Evolutionary conservation across 345 rosid species (phyloP), one percentile per base, ranked within the genome.

Genomic region (Gossypium australe): DNA sequence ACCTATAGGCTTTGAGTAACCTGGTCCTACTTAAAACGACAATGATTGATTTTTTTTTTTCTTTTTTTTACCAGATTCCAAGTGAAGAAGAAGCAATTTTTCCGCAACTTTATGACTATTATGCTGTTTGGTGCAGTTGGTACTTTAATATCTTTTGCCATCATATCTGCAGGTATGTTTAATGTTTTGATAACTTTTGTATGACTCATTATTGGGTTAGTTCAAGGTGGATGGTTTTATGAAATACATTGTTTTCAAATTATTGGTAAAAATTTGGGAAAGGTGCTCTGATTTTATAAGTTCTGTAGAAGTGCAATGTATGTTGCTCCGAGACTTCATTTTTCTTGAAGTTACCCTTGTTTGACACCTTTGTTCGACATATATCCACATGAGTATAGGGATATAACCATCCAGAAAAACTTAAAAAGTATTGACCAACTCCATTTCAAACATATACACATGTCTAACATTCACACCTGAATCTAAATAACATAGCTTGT

Each of bases 51-150:
- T 9, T 9, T 22, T 51, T 48, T 66, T 11, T 63, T 43, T 71
- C 11, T 11, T 22, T 14, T 57, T 59, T 59, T 24, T 74, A 49
- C 38, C 86, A 95, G 99, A 82, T 95, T 95, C 83, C 99, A 95
- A 79, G 98, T 95, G 83, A 95, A 95, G 89, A 95, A 95, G 91
- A 95, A 95, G 86, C 98, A 91, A 67, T 95, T 95, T 83, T 95
- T 95, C 75, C 97, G 92, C 80, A 95, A 95, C 82, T 95, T 95
- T 83, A 87, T 90, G 93, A 95, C 98, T 51, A 93, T 95, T 79
- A 89, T 89, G 83, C 81, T 95, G 73, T 95, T 90, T 82, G 99
- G 99, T 68, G 98, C 96, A 52, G 59, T 95, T 77, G 99, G 99
- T 11, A 95, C 99, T 77, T 87, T 95, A 55, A 90, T 95, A 86